These are phyloP conservation scores for Rhizophagus prolifer DNA, from an alignment of 192 early-diverging fungal species.

Conservation along the genomic window DNA sequence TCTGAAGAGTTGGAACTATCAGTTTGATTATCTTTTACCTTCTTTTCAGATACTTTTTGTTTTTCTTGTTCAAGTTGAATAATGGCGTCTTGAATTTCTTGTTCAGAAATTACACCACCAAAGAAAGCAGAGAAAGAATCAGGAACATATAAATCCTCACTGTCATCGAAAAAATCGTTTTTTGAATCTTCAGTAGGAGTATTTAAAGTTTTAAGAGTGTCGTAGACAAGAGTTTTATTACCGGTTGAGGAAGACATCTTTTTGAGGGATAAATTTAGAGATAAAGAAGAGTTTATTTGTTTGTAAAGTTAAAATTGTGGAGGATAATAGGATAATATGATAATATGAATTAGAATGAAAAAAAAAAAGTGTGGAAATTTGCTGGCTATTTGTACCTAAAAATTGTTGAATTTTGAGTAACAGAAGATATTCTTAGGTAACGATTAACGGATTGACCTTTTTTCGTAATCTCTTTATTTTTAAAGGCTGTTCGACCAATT, in stretches of 20 bases:
- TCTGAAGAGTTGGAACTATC: neutral
- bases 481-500: neutral
- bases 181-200: neutral
- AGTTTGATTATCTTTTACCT: neutral
- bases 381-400: neutral
- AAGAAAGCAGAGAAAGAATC: neutral
- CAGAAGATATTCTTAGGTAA: neutral
- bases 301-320: neutral
- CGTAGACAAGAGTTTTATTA: neutral
- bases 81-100: neutral
- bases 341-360: neutral
- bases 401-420: neutral
- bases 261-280: neutral
- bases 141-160: neutral
- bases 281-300: neutral
- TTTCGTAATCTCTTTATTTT: too few relatives aligned
- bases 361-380: neutral
- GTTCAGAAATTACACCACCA: neutral
- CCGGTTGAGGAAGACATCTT: neutral
- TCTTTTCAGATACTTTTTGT: neutral
- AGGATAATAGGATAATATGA: neutral
- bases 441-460: too few relatives aligned
- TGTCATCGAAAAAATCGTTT: neutral
- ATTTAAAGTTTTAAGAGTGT: slow-evolving; percentile 1
- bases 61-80: neutral